Evolutionary conservation across 306 rosid genomes (phyloP).

Genomic region (Canavalia gladiata): DNA sequence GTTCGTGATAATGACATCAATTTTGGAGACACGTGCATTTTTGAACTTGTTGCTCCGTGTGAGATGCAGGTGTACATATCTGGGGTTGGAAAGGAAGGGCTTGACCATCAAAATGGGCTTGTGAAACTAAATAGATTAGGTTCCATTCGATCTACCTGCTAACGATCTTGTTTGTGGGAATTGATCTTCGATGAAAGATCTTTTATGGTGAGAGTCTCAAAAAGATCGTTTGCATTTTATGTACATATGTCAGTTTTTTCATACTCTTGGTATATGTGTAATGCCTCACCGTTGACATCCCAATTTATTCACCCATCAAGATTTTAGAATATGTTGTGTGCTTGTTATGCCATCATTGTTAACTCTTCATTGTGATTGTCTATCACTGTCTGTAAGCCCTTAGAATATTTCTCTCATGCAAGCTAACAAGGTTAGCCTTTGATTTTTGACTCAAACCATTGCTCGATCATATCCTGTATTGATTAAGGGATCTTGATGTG

Average conservation of each 20-base stretch:
- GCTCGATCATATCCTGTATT: neutral
- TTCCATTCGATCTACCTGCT: constrained; percentile 54
- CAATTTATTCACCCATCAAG: constrained; percentile 20
- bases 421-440: constrained; percentile 9
- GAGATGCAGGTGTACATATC: constrained; percentile 84
- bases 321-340: constrained; percentile 11
- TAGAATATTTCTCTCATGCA: constrained; percentile 14
- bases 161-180: constrained; percentile 50
- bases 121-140: constrained; percentile 65
- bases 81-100: constrained; percentile 71
- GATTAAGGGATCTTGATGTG: neutral
- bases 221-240: constrained; percentile 22
- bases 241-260: constrained; percentile 22
- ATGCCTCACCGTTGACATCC: constrained; percentile 9
- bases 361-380: constrained; percentile 12
- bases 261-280: neutral
- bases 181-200: constrained; percentile 28
- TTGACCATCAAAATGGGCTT: constrained; percentile 58
- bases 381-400: neutral
- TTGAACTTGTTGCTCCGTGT: constrained; percentile 74
- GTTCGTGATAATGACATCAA: constrained; percentile 85
- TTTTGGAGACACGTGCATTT: constrained; percentile 85
- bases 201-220: constrained; percentile 41
- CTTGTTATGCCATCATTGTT: constrained; percentile 11
- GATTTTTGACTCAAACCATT: neutral